phyloP scores from a whole-genome alignment of 768 basidiomycete genomes.

The Psilocybe cubensis region DNA sequence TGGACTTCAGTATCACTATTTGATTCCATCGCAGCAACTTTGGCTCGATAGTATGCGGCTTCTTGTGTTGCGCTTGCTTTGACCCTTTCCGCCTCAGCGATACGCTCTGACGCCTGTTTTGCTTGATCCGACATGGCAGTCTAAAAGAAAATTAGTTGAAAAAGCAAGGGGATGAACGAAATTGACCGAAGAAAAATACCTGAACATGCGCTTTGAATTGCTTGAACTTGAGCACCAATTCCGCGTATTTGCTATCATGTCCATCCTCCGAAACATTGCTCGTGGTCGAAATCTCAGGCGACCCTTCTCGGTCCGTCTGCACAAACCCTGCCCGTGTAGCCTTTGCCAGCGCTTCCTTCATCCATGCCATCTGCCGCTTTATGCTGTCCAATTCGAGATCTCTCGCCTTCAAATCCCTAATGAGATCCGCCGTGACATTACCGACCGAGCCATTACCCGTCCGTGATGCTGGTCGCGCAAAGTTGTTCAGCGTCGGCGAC shows the following conservation, averaged over 20 bases:
- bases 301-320: conserved; percentile 57
- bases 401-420: conserved; percentile 80
- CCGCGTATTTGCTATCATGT: conserved; percentile 53
- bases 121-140: conserved; percentile 78
- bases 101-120: conserved; percentile 71
- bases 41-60: conserved; percentile 94
- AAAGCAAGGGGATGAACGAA: neutral
- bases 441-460: conserved; percentile 59
- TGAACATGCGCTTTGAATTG: conserved; percentile 86
- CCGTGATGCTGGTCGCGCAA: conserved; percentile 45
- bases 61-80: conserved; percentile 86
- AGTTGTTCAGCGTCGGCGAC: conserved; percentile 55
- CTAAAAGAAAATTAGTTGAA: conserved; percentile 38
- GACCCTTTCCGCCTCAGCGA: conserved; percentile 79
- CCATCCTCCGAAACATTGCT: conserved; percentile 39
- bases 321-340: conserved; percentile 83
- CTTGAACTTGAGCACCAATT: conserved; percentile 83
- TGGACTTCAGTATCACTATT: conserved; percentile 64
- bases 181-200: conserved; percentile 48
- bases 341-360: conserved; percentile 77
- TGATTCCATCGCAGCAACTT: conserved; percentile 85
- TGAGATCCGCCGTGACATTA: conserved; percentile 73
- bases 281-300: conserved; percentile 34
- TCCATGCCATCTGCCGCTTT: conserved; percentile 82
- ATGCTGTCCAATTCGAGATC: conserved; percentile 80